Conservation (phyloP, 805 yeast species). For the Clavispora phyllophila region DNA sequence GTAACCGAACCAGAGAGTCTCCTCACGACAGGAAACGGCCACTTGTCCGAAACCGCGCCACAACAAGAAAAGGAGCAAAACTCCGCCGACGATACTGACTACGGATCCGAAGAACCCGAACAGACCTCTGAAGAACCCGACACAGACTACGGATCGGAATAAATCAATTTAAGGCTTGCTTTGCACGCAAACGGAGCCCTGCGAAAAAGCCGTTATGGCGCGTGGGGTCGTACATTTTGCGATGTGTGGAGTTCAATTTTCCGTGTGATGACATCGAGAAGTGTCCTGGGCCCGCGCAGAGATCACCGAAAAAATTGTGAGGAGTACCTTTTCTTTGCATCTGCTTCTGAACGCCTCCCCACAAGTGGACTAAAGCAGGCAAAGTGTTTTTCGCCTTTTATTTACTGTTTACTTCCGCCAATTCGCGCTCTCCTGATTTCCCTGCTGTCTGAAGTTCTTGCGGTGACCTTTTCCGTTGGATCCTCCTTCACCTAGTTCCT, state of each 20-base stretch:
- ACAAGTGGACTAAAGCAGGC: neutral
- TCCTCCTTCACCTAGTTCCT: neutral
- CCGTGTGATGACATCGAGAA: neutral
- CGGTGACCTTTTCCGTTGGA: neutral
- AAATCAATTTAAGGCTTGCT: too few relatives aligned
- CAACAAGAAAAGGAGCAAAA: neutral
- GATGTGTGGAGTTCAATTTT: constrained; percentile 10
- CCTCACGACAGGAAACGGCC: neutral
- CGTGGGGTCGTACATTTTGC: neutral
- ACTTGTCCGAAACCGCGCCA: neutral
- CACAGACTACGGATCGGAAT: constrained; percentile 1
- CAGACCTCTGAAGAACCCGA: neutral
- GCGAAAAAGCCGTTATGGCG: neutral
- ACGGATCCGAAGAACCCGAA: neutral
- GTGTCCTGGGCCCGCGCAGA: constrained; percentile 8
- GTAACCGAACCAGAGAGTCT: neutral
- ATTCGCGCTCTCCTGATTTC: neutral
- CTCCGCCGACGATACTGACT: neutral
- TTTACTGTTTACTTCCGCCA: neutral
- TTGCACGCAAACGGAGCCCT: too few relatives aligned
- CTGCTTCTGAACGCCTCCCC: neutral
- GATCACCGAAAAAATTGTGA: constrained; percentile 9
- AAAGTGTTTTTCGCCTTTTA: neutral
- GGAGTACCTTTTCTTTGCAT: neutral
- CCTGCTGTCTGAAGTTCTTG: neutral